These are phyloP conservation scores for Aspergillus sp. DNA, from an alignment of 2,329 filamentous ascomycete species.

Conservation along the genomic window DNA sequence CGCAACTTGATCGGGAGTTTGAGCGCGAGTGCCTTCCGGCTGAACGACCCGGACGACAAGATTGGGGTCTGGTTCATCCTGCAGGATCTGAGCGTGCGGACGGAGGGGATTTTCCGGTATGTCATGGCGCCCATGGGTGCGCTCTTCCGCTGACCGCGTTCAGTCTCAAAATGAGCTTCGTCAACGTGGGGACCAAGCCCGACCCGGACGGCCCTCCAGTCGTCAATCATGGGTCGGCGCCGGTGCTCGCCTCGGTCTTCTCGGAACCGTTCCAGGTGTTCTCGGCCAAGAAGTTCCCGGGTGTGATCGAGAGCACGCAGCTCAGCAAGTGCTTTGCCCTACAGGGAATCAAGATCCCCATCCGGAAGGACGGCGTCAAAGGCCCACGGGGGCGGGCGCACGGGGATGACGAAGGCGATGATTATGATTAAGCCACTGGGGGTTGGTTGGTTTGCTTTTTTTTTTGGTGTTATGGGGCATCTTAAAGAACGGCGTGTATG, in stretches of 20 bases:
- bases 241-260: constrained; percentile 75
- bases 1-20: constrained; percentile 89
- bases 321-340: constrained; percentile 87
- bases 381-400: constrained; percentile 27
- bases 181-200: constrained; percentile 61
- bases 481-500: too few species aligned
- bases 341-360: constrained; percentile 95
- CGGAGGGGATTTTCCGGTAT: constrained; percentile 83
- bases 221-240: constrained; percentile 66
- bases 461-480: too few species aligned
- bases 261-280: constrained; percentile 87
- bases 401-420: constrained; percentile 24
- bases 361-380: constrained; percentile 69
- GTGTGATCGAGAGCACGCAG: constrained; percentile 85
- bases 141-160: constrained; percentile 1
- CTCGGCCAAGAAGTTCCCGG: constrained; percentile 96
- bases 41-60: constrained; percentile 69
- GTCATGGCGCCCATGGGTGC: constrained; percentile 11
- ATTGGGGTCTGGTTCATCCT: constrained; percentile 94
- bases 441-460: too few species aligned
- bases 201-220: constrained; percentile 34
- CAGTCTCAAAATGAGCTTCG: constrained; percentile 64
- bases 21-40: constrained; percentile 74
- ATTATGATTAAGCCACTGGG: constrained; percentile 24
- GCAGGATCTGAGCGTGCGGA: constrained; percentile 88